Conservation (phyloP, 805 yeast species). For the Wickerhamiella nectarea region DNA sequence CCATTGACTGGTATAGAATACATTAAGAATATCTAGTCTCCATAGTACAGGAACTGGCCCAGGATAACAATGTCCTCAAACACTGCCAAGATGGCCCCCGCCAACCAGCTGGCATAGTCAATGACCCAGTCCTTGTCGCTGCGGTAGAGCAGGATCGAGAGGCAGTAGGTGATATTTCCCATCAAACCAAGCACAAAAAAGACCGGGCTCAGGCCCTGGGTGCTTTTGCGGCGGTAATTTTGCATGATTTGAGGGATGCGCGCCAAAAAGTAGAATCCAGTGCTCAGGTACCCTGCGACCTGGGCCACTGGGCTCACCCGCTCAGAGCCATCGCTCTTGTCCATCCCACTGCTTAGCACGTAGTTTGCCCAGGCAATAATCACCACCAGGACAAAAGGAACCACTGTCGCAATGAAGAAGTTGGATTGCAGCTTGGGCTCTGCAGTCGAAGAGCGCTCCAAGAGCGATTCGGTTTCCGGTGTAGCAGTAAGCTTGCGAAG, state of each 20-base stretch:
- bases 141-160: constrained; percentile 55
- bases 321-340: constrained; percentile 16
- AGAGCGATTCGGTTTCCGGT: constrained; percentile 14
- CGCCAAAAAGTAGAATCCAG: constrained; percentile 56
- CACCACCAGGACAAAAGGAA: constrained; percentile 50
- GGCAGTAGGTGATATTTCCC: constrained; percentile 65
- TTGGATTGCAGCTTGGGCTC: constrained; percentile 8
- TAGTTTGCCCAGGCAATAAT: constrained; percentile 52
- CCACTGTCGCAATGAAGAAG: constrained; percentile 28
- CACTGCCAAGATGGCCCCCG: constrained; percentile 69
- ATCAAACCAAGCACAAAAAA: constrained; percentile 61
- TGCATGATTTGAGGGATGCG: constrained; percentile 76
- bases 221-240: constrained; percentile 64
- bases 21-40: neutral
- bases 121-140: constrained; percentile 45
- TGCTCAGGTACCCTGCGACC: constrained; percentile 56
- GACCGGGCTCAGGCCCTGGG: constrained; percentile 72
- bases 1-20: neutral
- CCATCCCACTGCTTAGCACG: constrained; percentile 29
- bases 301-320: constrained; percentile 40
- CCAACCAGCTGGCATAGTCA: constrained; percentile 59
- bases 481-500: constrained; percentile 2
- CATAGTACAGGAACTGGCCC: constrained; percentile 50
- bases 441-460: neutral
- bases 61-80: constrained; percentile 55